Conservation (phyloP, 2,329 filamentous ascomycete species). For the Trichophaea hybrida region DNA sequence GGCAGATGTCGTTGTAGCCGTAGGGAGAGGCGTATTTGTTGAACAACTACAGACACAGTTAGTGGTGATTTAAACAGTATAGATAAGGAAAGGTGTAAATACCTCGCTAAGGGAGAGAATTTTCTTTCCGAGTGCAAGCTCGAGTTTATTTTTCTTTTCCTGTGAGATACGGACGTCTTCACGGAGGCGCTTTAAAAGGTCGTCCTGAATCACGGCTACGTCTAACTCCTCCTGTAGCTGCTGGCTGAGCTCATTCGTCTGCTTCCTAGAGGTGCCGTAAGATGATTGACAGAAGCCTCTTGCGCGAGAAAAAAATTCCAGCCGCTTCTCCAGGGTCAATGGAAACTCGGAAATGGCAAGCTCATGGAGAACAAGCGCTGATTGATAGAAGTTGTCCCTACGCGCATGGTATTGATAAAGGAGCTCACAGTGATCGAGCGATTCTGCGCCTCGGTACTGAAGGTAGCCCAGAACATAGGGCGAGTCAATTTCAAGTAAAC, state of each 20-base stretch:
- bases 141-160: constrained; percentile 49
- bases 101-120: constrained; percentile 65
- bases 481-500: constrained; percentile 71
- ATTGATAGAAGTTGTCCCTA: constrained; percentile 67
- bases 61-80: constrained; percentile 10
- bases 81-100: constrained; percentile 28
- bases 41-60: constrained; percentile 50
- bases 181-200: constrained; percentile 64
- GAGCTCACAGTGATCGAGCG: constrained; percentile 70
- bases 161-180: constrained; percentile 54
- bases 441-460: constrained; percentile 55
- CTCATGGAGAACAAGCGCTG: constrained; percentile 70
- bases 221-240: constrained; percentile 77
- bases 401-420: constrained; percentile 88
- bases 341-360: constrained; percentile 71
- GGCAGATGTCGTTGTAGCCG: constrained; percentile 82
- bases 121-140: constrained; percentile 57
- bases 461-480: constrained; percentile 78
- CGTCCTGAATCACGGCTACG: constrained; percentile 87
- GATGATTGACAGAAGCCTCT: constrained; percentile 83
- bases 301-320: constrained; percentile 77
- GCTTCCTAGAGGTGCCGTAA: constrained; percentile 62
- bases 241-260: constrained; percentile 72
- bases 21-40: constrained; percentile 83
- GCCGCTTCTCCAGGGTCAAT: constrained; percentile 68